A percentile compares a stretch with the other conserved stretches of the same genome.
These are phyloP conservation scores for Cordyceps farinosa DNA, from an alignment of 2,329 filamentous ascomycete genomes.

Conservation along the genomic window DNA sequence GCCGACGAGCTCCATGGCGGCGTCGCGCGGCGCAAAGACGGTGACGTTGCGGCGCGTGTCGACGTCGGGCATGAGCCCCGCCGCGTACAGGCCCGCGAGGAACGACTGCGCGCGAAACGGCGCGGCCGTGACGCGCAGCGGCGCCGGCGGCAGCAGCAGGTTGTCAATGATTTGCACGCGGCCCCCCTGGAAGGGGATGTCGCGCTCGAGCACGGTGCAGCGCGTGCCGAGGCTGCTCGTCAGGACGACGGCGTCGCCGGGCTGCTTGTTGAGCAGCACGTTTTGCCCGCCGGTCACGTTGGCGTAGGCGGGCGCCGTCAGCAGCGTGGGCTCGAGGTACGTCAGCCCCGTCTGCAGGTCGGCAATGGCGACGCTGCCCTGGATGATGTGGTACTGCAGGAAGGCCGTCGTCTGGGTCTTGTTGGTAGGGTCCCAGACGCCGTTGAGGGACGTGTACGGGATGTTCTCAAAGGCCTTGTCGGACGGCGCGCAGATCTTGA, in stretches of 20 bases:
- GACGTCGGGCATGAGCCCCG: conserved; percentile 37
- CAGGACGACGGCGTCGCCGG: conserved; percentile 40
- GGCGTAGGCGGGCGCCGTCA: conserved; percentile 40
- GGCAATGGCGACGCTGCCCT: conserved; percentile 43
- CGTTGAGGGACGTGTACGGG: conserved; percentile 46
- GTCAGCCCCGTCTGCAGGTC: conserved; percentile 36
- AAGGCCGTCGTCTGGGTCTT: conserved; percentile 44
- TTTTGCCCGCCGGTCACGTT: conserved; percentile 50
- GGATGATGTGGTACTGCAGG: conserved; percentile 60
- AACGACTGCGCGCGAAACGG: conserved; percentile 44
- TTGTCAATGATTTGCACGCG: conserved; percentile 52
- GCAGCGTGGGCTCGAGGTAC: conserved; percentile 41
- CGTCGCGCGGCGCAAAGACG: conserved; percentile 61
- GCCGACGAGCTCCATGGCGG: conserved; percentile 56
- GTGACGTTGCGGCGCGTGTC: conserved; percentile 47
- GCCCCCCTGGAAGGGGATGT: conserved; percentile 47
- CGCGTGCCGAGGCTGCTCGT: conserved; percentile 48
- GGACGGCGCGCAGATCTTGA: conserved; percentile 52
- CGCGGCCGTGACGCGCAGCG: conserved; percentile 47
- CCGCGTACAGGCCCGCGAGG: conserved; percentile 32
- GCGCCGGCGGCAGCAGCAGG: conserved; percentile 46
- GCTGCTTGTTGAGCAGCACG: conserved; percentile 44
- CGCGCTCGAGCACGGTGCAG: conserved; percentile 38
- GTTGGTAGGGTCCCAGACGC: conserved; percentile 44
- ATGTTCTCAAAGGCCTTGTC: conserved; percentile 56